Base-by-base conservation (phyloP, 2,329 filamentous ascomycete genomes). In the Gaeumannomyces tritici region DNA sequence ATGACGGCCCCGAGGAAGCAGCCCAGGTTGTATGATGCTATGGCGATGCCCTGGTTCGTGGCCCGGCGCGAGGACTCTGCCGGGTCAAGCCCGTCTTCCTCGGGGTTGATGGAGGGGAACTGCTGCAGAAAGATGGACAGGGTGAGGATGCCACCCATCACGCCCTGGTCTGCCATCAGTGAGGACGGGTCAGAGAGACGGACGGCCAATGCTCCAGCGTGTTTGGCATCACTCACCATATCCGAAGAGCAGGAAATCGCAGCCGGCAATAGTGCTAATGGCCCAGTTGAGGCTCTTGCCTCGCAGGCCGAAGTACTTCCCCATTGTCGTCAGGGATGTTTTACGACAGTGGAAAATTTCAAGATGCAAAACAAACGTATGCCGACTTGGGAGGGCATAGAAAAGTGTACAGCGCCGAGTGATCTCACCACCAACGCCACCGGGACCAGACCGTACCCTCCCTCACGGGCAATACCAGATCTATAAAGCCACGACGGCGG, bases 141-240 rank as follows among this genome's bases (percentile, higher is more conserved):
- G 3, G 88, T 90, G 63, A 93, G 77, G 66, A 93, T 85, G 63
- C 87, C 87, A 57, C 87, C 89, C 80, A 90, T 91, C 12, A 91
- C 87, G 70, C 89, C 86, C 73, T 89, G 87, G 72, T 91, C 89
- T 87, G 81, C 13, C 15, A 15, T 18, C 35, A 42, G 1, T n/a
- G 35, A 11, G 35, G 35, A 42, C 35, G 18, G 2, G 13, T 80
- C 15, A 42, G 35, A 42, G 4, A 42, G 15, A 42, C 15, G 3
- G 12, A 5, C 4, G 18, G 35, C 33, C 5, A 47, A 51, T 15
- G 8, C 2, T 42, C 21, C 1, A n/a, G 6, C 29, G 12, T 12
- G 31, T 11, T 33, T 33, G 31, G 31, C 21, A 8, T 1, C 18
- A 47, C 0, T 60, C 73, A 83, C 81, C 81, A 62, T 83, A 83